Evolutionary conservation across 2,329 filamentous ascomycete species (phyloP).

Genomic region (Microcyclospora pomicola): DNA sequence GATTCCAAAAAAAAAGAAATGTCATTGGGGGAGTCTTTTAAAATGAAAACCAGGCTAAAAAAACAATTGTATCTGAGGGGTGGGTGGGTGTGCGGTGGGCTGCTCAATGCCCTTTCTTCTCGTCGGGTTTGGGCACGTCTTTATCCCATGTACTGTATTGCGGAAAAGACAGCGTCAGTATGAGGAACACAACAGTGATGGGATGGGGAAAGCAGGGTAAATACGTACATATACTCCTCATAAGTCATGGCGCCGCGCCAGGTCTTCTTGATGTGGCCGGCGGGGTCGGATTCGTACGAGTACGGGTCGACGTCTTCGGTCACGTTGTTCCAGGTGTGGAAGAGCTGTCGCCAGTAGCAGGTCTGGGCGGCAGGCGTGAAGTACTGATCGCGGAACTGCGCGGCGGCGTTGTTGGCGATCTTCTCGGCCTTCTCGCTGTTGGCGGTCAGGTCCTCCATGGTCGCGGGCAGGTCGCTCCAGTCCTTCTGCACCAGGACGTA

Average conservation of each 20-base stretch:
- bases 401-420: slow-evolving; percentile 16
- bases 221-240: slow-evolving; percentile 17
- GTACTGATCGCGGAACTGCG: slow-evolving; percentile 18
- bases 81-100: too few relatives aligned
- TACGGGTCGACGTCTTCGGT: slow-evolving; percentile 15
- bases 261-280: slow-evolving; percentile 10
- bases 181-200: too few relatives aligned
- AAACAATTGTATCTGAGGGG: too few relatives aligned
- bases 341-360: slow-evolving; percentile 20
- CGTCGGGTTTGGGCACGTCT: too few relatives aligned
- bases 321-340: slow-evolving; percentile 19
- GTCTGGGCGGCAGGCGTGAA: slow-evolving; percentile 18
- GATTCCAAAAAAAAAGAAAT: too few relatives aligned
- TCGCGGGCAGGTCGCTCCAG: slow-evolving; percentile 16
- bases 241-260: slow-evolving; percentile 16
- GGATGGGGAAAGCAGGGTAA: not conserved
- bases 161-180: too few relatives aligned
- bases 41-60: too few relatives aligned
- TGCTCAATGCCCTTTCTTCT: too few relatives aligned
- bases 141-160: too few relatives aligned
- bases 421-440: slow-evolving; percentile 12
- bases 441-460: slow-evolving; percentile 14
- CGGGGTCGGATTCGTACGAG: slow-evolving; percentile 3
- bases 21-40: too few relatives aligned
- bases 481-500: slow-evolving; percentile 18